Evolutionary conservation across 805 yeast species (phyloP).

Genomic region (Ogataea kodamae): DNA sequence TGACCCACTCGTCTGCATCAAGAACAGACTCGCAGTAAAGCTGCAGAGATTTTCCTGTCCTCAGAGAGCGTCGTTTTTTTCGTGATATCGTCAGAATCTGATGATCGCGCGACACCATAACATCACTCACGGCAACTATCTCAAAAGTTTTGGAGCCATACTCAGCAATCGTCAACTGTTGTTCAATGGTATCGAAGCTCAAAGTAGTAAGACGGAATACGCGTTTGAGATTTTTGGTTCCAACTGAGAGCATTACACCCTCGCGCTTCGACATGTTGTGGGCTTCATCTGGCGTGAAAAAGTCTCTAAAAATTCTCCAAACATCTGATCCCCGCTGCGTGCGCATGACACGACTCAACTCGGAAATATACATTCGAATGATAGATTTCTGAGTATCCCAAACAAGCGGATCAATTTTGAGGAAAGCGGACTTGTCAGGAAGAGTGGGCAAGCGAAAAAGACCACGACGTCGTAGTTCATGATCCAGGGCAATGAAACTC

Average conservation of each 20-base stretch:
- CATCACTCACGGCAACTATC: slow-evolving; percentile 20
- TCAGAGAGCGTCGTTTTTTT: slow-evolving; percentile 32
- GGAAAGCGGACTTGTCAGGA: slow-evolving; percentile 27
- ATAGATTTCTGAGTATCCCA: slow-evolving; percentile 34
- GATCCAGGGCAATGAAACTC: slow-evolving; percentile 61
- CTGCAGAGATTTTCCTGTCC: slow-evolving; percentile 34
- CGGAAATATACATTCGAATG: slow-evolving; percentile 30
- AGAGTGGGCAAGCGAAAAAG: slow-evolving; percentile 24
- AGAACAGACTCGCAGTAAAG: slow-evolving; percentile 77
- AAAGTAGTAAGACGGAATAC: slow-evolving; percentile 16
- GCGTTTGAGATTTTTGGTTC: slow-evolving; percentile 26
- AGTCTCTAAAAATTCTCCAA: slow-evolving; percentile 26
- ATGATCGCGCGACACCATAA: slow-evolving; percentile 21
- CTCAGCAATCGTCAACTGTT: slow-evolving; percentile 22
- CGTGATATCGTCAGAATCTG: slow-evolving; percentile 27
- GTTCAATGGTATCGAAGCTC: slow-evolving; percentile 24
- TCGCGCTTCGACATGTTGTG: slow-evolving; percentile 24
- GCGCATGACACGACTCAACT: slow-evolving; percentile 26
- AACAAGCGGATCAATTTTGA: slow-evolving; percentile 29
- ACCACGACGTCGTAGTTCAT: slow-evolving; percentile 46
- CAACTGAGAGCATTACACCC: slow-evolving; percentile 28
- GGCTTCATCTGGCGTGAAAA: slow-evolving; percentile 29
- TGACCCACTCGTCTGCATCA: slow-evolving; percentile 41
- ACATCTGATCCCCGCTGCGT: slow-evolving; percentile 19
- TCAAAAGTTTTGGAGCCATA: slow-evolving; percentile 24